Evolutionary conservation across 2,329 filamentous ascomycete species (phyloP), one percentile per base, ranked within the genome.

Genomic region (Orbilia ellipsospora): DNA sequence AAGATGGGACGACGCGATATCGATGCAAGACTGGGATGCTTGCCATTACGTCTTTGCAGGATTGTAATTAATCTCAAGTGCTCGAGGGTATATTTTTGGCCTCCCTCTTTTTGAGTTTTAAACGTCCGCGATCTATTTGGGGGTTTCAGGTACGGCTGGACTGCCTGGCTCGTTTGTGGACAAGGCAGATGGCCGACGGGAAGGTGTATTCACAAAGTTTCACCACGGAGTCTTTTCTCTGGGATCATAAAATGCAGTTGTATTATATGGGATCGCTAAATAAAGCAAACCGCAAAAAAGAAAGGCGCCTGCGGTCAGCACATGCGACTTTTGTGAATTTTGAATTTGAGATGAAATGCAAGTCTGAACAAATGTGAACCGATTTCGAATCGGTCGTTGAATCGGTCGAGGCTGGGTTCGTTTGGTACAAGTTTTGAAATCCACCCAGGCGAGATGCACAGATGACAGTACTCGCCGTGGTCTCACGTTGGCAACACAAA

Each of bases 121-220:
- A 70, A 70, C 36, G 6, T 67, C 40, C 63, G 57, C 56, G 62
- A 52, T 67, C 69, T 63, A 68, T 72, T 72, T 54, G 67, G 36
- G 36, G 44, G 59, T 69, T 68, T 68, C 72, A 75, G 72, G 72
- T 75, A 75, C 72, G 72, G 72, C 72, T 75, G 54, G 67, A 72
- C 62, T 28, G 52, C 42, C 48, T 44, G 10, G 55, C 31, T 45
- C 66, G 57, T 56, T 63, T 70, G 66, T 56, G 61, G 31, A 20
- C 50, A 61, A 31, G 66, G 66, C 50, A 45, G 57, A 72, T 28
- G 45, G 18, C 48, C 48, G 60, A 60, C 52, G 61, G 52, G 54
- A 28, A 55, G 23, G 52, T 54, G 23, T 56, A 51, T 36, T 18
- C 44, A 20, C 50, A 51, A 56, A 62, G 65, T 69, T 69, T 61